Evolutionary conservation across 2,329 filamentous ascomycete genomes (phyloP).

Genomic region (Stagonosporopsis rhizophila): DNA sequence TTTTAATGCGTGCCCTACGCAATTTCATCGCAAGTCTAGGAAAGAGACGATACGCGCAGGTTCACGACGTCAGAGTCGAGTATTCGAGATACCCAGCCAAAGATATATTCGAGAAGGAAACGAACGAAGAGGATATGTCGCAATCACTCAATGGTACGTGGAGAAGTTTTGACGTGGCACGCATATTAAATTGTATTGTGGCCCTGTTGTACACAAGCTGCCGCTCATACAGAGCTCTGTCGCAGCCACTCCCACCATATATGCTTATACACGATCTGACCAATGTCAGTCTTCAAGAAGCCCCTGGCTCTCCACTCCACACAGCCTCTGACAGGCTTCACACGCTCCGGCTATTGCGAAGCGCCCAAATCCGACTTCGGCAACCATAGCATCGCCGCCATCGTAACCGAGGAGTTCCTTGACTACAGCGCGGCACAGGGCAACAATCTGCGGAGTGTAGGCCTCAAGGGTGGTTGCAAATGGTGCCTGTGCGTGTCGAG

Average conservation of each 20-base stretch:
- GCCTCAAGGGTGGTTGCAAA: constrained; percentile 65
- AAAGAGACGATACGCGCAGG: constrained; percentile 36
- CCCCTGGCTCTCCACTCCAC: constrained; percentile 66
- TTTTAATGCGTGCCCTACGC: constrained; percentile 27
- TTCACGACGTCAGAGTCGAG: constrained; percentile 37
- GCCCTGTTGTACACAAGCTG: background rate
- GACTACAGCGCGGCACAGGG: constrained; percentile 66
- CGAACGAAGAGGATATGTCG: constrained; percentile 7
- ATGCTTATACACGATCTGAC: too few species aligned
- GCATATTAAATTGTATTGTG: background rate
- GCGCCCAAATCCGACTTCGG: constrained; percentile 62
- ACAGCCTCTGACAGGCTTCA: constrained; percentile 66
- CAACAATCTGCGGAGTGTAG: constrained; percentile 64
- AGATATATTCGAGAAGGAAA: constrained; percentile 8
- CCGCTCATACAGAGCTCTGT: background rate
- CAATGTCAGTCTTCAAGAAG: constrained; percentile 61
- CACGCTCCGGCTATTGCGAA: constrained; percentile 68
- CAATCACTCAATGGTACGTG: constrained; percentile 19
- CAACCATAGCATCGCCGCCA: constrained; percentile 65
- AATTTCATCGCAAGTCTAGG: constrained; percentile 11
- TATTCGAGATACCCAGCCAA: constrained; percentile 18
- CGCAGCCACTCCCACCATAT: background rate
- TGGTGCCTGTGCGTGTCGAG: constrained; percentile 68
- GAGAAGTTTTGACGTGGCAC: background rate
- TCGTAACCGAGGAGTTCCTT: constrained; percentile 67